Evolutionary conservation across 805 yeast genomes (phyloP), one percentile per base, ranked within the genome.

Genomic region (Lipomyces yamadae): DNA sequence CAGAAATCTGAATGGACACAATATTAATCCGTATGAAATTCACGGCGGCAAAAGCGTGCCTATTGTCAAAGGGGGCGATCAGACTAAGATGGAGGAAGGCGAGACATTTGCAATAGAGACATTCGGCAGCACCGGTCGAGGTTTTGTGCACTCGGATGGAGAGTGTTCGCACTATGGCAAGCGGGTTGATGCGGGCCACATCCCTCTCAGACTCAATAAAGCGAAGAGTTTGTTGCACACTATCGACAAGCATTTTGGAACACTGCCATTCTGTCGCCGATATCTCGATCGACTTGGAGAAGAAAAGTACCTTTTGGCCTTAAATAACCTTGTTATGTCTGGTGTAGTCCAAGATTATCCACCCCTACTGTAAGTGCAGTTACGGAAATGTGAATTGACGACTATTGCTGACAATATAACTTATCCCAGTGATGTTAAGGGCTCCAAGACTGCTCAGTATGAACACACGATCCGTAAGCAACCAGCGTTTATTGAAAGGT

Each of bases 81-180:
- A 85, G 78, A 95, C 98, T 10, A 94, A 94, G 83, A 94, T 95
- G 97, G 99, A 95, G 78, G 99, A 95, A 81, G 97, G 97, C 70
- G 99, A 95, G 78, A 88, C 92, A 1, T 94, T 91, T 82, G 99
- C 99, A 68, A 94, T 95, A 75, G 99, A 95, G 80, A 95, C 99
- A 2, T 95, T 95, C 76, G 99, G 99, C 11, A 86, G 97, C 56
- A 95, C 99, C 1, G 99, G 99, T 69, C 85, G 89, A 66, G 99
- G 98, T 48, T 89, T 88, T 73, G 98, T 95, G 45, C 81, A 88
- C 58, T 81, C 87, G 6, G 89, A 87, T 68, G 99, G 99, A 57
- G 99, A 95, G 79, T 89, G 94, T 74, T 92, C 98, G 13, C 99
- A 95, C 80, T 95, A 95, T 76, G 92, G 96, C 39, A 82, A 85